phyloP scores from a whole-genome alignment of 1,284 basidiomycete genomes.

The Xanthoconium separans region DNA sequence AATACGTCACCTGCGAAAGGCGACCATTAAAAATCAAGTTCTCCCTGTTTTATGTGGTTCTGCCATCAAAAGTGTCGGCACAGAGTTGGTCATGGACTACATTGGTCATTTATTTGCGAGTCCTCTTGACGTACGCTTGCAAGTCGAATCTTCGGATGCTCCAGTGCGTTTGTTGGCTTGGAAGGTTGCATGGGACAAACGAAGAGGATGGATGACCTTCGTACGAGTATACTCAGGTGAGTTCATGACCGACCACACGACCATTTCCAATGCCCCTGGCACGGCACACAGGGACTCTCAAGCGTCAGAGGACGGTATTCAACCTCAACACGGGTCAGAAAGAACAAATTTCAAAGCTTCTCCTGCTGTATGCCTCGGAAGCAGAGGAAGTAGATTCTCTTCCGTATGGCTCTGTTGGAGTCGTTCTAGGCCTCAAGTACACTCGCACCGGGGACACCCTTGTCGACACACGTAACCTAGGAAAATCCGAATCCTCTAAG shows the following conservation, averaged over 20 bases:
- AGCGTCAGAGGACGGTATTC: slow-evolving; percentile 59
- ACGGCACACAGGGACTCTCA: slow-evolving; percentile 56
- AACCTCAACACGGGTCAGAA: slow-evolving; percentile 70
- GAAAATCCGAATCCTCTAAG: slow-evolving; percentile 28
- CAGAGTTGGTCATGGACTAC: slow-evolving; percentile 79
- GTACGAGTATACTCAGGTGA: slow-evolving; percentile 85
- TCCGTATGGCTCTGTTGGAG: slow-evolving; percentile 82
- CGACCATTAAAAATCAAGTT: slow-evolving; percentile 65
- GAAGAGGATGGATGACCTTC: slow-evolving; percentile 88
- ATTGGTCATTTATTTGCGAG: slow-evolving; percentile 79
- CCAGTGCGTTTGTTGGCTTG: slow-evolving; percentile 74
- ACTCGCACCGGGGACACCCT: slow-evolving; percentile 91
- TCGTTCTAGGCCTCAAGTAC: slow-evolving; percentile 78
- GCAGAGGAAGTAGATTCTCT: slow-evolving; percentile 80
- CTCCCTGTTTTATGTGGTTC: slow-evolving; percentile 84
- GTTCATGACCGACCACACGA: slow-evolving; percentile 9
- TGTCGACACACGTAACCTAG: slow-evolving; percentile 44
- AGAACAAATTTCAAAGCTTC: slow-evolving; percentile 76
- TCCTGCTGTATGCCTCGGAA: slow-evolving; percentile 79
- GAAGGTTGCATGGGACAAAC: slow-evolving; percentile 87
- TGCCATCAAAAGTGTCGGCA: slow-evolving; percentile 80
- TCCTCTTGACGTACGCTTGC: slow-evolving; percentile 61
- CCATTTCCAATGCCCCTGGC: slow-evolving; percentile 3
- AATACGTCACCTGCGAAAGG: slow-evolving; percentile 63
- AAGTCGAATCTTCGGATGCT: slow-evolving; percentile 42